Base-by-base conservation (phyloP, 164 flowering plant species). In the Liquidambar formosana region DNA sequence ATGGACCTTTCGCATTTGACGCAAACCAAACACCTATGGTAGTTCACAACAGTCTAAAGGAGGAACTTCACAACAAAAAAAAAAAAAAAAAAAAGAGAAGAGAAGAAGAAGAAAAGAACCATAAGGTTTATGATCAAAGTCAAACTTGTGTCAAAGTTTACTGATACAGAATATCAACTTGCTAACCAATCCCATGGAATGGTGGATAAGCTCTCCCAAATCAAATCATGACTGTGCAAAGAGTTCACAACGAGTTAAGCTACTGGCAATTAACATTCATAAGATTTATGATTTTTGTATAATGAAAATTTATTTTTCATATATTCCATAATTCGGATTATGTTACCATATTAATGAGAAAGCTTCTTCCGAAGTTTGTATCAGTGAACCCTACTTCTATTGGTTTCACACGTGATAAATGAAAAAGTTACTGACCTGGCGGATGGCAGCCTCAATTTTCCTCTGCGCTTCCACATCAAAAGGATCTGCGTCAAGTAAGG, bases 401-500 rank as follows among this genome's bases (percentile, higher is more conserved):
- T 33, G 26, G 58, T 21, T 56, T 6, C 62, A 13, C 23, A 14
- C 47, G 22, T 46, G 51, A 54, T 8, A 53, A 18, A 47, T 22
- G 11, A 25, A 66, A 75, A 62, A 61, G 11, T 58, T n/a, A 76
- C 80, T 63, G 25, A 94, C 99, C 97, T 95, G 97, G 44, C 84
- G 97, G 52, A 95, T 95, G 56, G 96, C 84, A 70, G 91, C 97
- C 88, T 95, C 99, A 76, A 93, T 95, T 85, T 91, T 95, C 83
- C 78, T 95, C 67, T 95, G 99, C 51, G 99, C 85, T 76, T 91
- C 98, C 67, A 95, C 93, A 72, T 95, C 99, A 80, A 95, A 93
- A 67, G 99, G 98, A 78, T 95, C 99, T 44, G 99, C 97, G 81
- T 91, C 73, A 76, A 88, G 79, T 72, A 95, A 84, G 21, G 92